A percentile compares a stretch with the other conserved stretches of the same genome.
These are phyloP conservation scores for Eucalyptus paniculata DNA, from an alignment of 345 rosid species.

Conservation along the genomic window DNA sequence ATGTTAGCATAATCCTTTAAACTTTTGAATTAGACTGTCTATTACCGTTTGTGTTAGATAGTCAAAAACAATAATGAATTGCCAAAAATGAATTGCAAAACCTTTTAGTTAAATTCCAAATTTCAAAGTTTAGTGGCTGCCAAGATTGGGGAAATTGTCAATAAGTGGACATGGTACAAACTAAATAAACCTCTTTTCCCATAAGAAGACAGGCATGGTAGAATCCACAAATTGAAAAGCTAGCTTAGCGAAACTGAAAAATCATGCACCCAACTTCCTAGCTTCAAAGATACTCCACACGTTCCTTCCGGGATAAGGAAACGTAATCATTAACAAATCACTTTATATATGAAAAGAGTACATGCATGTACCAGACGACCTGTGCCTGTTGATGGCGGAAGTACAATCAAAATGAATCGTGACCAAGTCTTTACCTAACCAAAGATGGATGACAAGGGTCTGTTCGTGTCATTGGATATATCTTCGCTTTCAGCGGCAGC, in stretches of 20 bases:
- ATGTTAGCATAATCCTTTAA: too few species aligned
- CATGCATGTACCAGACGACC: background rate
- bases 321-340: background rate
- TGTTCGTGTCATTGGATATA: background rate
- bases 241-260: background rate
- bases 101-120: background rate
- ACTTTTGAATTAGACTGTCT: background rate
- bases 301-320: background rate
- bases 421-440: background rate
- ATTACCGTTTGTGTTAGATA: background rate
- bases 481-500: background rate
- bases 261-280: background rate
- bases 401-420: background rate
- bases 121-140: background rate
- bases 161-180: background rate
- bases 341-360: background rate
- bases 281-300: background rate
- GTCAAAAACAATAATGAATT: background rate
- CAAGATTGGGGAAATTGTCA: background rate
- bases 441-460: background rate
- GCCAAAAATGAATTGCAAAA: background rate
- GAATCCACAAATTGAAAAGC: background rate
- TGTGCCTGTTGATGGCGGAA: background rate
- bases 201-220: background rate
- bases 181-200: background rate